Percentiles rank a stretch among this genome's conserved stretches.
phyloP scores from a whole-genome alignment of 768 basidiomycete species.

The Xanthoconium purpureum region DNA sequence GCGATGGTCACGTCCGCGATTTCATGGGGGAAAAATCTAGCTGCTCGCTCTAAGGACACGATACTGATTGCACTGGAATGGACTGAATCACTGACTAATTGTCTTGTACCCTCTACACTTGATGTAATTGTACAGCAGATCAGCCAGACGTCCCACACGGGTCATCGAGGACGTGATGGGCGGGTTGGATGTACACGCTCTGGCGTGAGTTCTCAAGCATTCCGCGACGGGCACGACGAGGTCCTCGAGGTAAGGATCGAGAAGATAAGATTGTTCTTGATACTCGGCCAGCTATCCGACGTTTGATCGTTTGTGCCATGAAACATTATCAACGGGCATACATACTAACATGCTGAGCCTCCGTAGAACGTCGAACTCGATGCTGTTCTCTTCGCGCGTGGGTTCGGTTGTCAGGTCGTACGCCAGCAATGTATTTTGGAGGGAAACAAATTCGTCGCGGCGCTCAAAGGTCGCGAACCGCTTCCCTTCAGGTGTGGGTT shows the following conservation, averaged over 20 bases:
- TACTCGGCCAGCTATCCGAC: slow-evolving; percentile 72
- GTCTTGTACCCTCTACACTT: slow-evolving; percentile 91
- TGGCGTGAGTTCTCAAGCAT: slow-evolving; percentile 54
- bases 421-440: slow-evolving; percentile 50
- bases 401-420: slow-evolving; percentile 45
- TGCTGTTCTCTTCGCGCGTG: slow-evolving; percentile 40
- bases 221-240: slow-evolving; percentile 76
- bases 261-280: slow-evolving; percentile 88
- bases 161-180: slow-evolving; percentile 27
- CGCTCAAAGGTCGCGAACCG: slow-evolving; percentile 59
- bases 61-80: not conserved
- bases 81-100: slow-evolving; percentile 60
- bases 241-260: slow-evolving; percentile 84
- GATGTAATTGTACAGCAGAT: slow-evolving; percentile 73
- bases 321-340: slow-evolving; percentile 10
- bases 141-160: slow-evolving; percentile 52
- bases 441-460: slow-evolving; percentile 53
- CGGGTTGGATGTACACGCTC: slow-evolving; percentile 33
- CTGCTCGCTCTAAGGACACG: slow-evolving; percentile 42
- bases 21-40: slow-evolving; percentile 92
- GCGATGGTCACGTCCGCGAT: slow-evolving; percentile 77
- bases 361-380: slow-evolving; percentile 41
- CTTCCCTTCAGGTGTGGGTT: slow-evolving; percentile 40
- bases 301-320: not conserved
- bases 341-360: slow-evolving; percentile 53